Base-by-base conservation (phyloP, 2,329 filamentous ascomycete species). In the Aspergillus terreus region DNA sequence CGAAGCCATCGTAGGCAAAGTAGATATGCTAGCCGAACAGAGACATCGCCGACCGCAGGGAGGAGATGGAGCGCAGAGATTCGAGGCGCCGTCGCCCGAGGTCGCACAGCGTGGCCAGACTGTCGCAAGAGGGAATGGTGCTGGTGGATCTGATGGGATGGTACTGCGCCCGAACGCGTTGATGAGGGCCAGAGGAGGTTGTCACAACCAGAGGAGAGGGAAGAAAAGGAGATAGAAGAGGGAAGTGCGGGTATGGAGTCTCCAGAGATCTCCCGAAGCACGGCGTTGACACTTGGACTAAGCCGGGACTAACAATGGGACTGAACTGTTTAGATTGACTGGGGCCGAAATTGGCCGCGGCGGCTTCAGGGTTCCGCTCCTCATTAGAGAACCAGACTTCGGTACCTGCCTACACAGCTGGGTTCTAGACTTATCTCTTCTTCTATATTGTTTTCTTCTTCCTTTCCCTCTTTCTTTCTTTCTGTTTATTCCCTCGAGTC, bases 1-100 rank as follows among this genome's bases (percentile, higher is more conserved):
- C 47, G 71, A 67, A 63, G 71, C 71, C 71, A 74, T 74, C 59
- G 62, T 71, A 57, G 63, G 66, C 67, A 66, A 54, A 49, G 48
- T 62, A 57, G 63, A 58, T 58, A 52, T 45, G 60, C 66, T 69
- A 73, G 61, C 60, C 62, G 62, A 65, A 65, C 48, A 64, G 61
- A 67, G 63, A 68, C 71, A 74, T 74, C 58, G 68, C 69, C 68
- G 62, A 60, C 58, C 52, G 58, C 54, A 53, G 49, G 30, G 30
- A 48, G 46, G 15, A 44, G 27, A 36, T 35, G 30, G 33, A 23
- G 47, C 21, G 30, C 32, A 35, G 23, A 43, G 35, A 40, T 30
- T 21, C 40, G 51, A 54, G 47, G 49, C 25, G 45, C 44, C 33
- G 45, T 46, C 19, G 51, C 11, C 40, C 19, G 40, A 5, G 40